Evolutionary conservation across 768 basidiomycete genomes (phyloP).

Genomic region (Leccinum boreale): DNA sequence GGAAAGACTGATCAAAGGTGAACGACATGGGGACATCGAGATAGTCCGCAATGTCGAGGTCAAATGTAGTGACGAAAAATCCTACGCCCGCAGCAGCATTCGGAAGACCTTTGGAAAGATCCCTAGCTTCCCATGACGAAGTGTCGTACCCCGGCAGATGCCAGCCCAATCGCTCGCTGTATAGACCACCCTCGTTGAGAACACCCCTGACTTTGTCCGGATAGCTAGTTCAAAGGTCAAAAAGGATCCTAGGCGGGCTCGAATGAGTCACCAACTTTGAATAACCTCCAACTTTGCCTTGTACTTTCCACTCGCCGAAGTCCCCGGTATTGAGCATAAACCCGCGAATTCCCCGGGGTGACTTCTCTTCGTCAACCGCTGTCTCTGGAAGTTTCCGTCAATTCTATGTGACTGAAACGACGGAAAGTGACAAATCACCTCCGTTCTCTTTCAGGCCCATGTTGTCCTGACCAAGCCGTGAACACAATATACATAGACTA

Average conservation of each 20-base stretch:
- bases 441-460: constrained; percentile 73
- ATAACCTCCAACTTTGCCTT: constrained; percentile 76
- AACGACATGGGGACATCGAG: constrained; percentile 73
- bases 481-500: background rate
- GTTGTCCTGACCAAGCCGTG: constrained; percentile 52
- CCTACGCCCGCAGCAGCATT: constrained; percentile 63
- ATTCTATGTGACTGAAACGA: background rate
- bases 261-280: constrained; percentile 40
- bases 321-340: constrained; percentile 63
- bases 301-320: constrained; percentile 66
- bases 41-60: constrained; percentile 53
- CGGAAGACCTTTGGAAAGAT: constrained; percentile 59
- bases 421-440: constrained; percentile 27
- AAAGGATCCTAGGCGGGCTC: background rate
- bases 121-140: constrained; percentile 54
- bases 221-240: constrained; percentile 44
- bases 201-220: constrained; percentile 70
- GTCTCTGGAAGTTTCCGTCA: constrained; percentile 24
- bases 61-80: constrained; percentile 77
- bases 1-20: constrained; percentile 58
- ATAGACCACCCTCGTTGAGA: constrained; percentile 70
- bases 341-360: constrained; percentile 76
- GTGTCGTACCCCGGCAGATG: constrained; percentile 71
- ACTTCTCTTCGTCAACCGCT: constrained; percentile 56
- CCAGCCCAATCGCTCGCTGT: constrained; percentile 71